phyloP scores from a whole-genome alignment of 2,329 filamentous ascomycete species.

The Aspergillus sojae region DNA sequence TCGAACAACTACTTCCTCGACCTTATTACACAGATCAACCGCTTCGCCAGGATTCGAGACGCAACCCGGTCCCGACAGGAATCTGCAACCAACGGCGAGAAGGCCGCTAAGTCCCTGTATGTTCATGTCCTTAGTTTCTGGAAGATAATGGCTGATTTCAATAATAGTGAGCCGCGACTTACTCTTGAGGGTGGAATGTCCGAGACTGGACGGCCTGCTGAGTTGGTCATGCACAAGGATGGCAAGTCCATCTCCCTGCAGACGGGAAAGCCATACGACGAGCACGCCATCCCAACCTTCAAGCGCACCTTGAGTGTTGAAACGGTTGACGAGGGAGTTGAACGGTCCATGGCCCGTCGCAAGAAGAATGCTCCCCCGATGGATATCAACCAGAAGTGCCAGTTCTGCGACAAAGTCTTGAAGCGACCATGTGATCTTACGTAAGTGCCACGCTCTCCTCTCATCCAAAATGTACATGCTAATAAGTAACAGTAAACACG shows the following conservation, averaged over 20 bases:
- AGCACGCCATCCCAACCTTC: constrained; percentile 40
- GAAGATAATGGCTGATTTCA: constrained; percentile 13
- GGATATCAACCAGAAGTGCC: constrained; percentile 79
- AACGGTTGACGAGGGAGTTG: constrained; percentile 75
- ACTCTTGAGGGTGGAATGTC: constrained; percentile 79
- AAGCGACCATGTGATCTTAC: constrained; percentile 96
- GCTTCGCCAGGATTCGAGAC: constrained; percentile 84
- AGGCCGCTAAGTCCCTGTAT: constrained; percentile 53
- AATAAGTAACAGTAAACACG: constrained; percentile 68
- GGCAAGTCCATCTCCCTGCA: constrained; percentile 79
- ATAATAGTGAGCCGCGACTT: constrained; percentile 63
- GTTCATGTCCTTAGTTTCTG: not conserved
- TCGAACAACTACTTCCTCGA: constrained; percentile 97
- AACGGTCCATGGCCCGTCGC: constrained; percentile 91
- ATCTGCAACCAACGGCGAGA: constrained; percentile 23
- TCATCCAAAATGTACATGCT: constrained; percentile 4
- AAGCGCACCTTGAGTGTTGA: constrained; percentile 59
- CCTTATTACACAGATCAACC: constrained; percentile 87
- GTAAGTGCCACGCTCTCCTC: constrained; percentile 25
- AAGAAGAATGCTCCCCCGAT: constrained; percentile 91
- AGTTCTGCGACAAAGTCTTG: constrained; percentile 87
- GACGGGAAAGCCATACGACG: constrained; percentile 66
- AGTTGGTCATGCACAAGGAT: constrained; percentile 80
- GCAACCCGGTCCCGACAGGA: constrained; percentile 62
- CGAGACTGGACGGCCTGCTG: constrained; percentile 78